Conservation (phyloP, 495 filamentous ascomycete genomes). For the Immersiella caudata region DNA sequence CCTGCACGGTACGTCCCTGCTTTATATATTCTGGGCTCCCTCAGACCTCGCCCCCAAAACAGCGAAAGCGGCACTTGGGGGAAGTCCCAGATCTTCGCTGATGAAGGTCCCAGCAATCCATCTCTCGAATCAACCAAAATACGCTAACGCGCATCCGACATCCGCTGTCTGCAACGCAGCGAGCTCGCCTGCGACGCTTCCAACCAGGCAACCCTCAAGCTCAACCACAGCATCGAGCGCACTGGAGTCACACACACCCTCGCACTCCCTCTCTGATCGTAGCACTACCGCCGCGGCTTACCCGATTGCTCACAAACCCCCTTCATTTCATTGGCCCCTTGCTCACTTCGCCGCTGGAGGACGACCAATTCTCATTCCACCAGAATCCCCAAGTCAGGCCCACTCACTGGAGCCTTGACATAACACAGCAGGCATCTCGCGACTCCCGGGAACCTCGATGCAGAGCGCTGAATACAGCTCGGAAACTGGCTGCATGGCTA, state of each 20-base stretch:
- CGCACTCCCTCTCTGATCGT: background rate
- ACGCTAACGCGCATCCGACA: background rate
- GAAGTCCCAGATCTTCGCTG: conserved; percentile 4
- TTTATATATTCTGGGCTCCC: conserved; percentile 16
- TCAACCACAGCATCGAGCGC: conserved; percentile 7
- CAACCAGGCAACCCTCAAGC: background rate
- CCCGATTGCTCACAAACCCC: conserved; percentile 12
- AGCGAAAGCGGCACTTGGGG: conserved; percentile 6
- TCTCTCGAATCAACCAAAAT: background rate
- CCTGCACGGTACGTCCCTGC: conserved; percentile 9
- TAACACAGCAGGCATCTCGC: background rate
- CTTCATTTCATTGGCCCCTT: conserved; percentile 18
- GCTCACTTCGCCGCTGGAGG: background rate
- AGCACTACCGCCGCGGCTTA: conserved; percentile 17
- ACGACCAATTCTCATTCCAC: background rate
- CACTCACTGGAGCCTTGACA: background rate
- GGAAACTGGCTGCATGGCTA: background rate
- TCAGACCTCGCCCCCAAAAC: conserved; percentile 7
- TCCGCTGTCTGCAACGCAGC: background rate
- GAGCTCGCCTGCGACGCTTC: background rate
- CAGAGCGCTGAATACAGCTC: background rate
- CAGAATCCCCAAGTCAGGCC: background rate
- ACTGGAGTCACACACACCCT: background rate
- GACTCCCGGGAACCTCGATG: background rate
- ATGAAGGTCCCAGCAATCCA: conserved; percentile 6